Conservation (phyloP, 2,329 filamentous ascomycete genomes). For the Penicillium sp. region DNA sequence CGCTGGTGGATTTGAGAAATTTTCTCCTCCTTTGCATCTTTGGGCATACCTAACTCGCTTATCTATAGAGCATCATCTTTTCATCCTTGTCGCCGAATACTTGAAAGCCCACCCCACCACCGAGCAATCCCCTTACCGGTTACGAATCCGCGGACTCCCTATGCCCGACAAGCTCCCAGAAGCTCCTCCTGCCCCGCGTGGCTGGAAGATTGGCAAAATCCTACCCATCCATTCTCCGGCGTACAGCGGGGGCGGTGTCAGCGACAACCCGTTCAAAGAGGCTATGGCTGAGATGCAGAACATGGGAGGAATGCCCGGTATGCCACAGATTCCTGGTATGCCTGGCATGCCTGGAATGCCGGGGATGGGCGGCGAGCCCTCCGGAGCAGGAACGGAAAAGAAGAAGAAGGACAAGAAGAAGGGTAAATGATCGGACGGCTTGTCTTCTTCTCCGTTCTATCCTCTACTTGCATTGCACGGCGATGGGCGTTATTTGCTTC, state of each 20-base stretch:
- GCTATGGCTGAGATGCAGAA: constrained; percentile 91
- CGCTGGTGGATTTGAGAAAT: not conserved
- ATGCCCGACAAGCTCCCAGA: constrained; percentile 67
- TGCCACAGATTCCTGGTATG: constrained; percentile 44
- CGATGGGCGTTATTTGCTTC: constrained; percentile 33
- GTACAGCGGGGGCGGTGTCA: constrained; percentile 87
- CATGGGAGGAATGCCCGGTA: constrained; percentile 43
- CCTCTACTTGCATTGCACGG: constrained; percentile 39
- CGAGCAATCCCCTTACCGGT: constrained; percentile 65
- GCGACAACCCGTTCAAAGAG: constrained; percentile 90
- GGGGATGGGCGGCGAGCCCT: constrained; percentile 44
- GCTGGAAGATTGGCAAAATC: constrained; percentile 85
- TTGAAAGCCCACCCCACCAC: constrained; percentile 75
- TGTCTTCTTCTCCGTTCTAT: constrained; percentile 15
- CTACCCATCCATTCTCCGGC: constrained; percentile 85
- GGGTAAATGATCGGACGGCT: constrained; percentile 35
- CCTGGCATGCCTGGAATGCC: constrained; percentile 50
- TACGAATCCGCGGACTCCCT: constrained; percentile 72
- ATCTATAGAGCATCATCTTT: constrained; percentile 72
- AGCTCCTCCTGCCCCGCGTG: constrained; percentile 72
- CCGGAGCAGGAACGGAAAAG: constrained; percentile 33
- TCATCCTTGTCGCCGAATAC: constrained; percentile 73
- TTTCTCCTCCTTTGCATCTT: not conserved
- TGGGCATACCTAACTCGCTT: not conserved
- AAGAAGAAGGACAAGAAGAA: constrained; percentile 54